A percentile compares a stretch with the other conserved stretches of the same genome.
These are phyloP conservation scores for Cucumis hystrix DNA, from an alignment of 306 rosid species.

Conservation along the genomic window DNA sequence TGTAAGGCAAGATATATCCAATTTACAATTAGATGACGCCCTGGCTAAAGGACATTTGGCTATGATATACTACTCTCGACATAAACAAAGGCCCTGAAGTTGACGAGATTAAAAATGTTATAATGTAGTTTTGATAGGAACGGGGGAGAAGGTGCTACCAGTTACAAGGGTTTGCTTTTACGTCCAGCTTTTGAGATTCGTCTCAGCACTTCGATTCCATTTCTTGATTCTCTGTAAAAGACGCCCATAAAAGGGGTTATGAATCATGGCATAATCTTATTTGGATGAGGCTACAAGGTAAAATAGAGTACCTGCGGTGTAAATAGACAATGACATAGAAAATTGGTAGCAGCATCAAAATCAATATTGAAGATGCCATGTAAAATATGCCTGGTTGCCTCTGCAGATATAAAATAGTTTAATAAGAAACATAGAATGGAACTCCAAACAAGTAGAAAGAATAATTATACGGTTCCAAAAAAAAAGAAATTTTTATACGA, in stretches of 20 bases:
- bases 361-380: conserved; percentile 59
- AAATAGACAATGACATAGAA: conserved; percentile 74
- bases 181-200: conserved; percentile 52
- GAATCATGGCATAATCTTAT: conserved; percentile 5
- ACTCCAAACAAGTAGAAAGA: neutral
- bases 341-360: conserved; percentile 83
- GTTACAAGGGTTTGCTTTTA: conserved; percentile 52
- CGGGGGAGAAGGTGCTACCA: neutral
- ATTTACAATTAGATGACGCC: neutral
- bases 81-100: neutral
- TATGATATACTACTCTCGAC: neutral
- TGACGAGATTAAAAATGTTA: neutral
- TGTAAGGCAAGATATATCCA: neutral
- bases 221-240: conserved; percentile 54
- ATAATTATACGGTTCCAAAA: neutral
- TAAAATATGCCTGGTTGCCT: conserved; percentile 49
- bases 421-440: neutral
- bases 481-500: neutral
- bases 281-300: neutral
- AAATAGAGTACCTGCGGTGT: conserved; percentile 50
- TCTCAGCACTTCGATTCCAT: conserved; percentile 56
- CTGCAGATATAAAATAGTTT: conserved; percentile 24
- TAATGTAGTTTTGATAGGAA: neutral
- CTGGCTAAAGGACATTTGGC: neutral
- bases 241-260: neutral